These are phyloP conservation scores for Lavandula angustifolia DNA, from an alignment of 257 asterid species.

Conservation along the genomic window DNA sequence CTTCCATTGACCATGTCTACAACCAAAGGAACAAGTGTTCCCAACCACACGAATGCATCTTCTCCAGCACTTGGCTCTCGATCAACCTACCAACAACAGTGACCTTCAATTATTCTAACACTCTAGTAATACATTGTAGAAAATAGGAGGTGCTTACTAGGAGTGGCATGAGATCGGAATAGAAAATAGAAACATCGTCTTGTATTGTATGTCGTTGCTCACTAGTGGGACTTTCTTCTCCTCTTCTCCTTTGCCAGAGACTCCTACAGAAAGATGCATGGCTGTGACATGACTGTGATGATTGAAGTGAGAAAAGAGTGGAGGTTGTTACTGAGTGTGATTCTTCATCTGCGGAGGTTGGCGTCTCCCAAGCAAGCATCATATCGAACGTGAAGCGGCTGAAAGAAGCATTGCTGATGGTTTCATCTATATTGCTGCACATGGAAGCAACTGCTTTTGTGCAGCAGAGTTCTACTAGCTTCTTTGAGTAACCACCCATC, in stretches of 20 bases:
- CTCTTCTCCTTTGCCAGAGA: constrained; percentile 62
- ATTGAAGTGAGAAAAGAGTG: not conserved
- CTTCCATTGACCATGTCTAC: constrained; percentile 79
- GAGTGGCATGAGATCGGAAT: constrained; percentile 90
- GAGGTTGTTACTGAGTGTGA: constrained; percentile 40
- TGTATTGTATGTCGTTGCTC: constrained; percentile 42
- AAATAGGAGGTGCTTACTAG: constrained; percentile 51
- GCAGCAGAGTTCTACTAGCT: constrained; percentile 67
- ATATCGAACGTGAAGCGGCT: constrained; percentile 82
- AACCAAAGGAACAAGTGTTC: constrained; percentile 58
- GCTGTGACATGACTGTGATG: too few relatives aligned
- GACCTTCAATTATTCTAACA: not conserved
- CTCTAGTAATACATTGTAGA: not conserved
- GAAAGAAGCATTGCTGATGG: constrained; percentile 56
- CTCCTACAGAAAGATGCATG: constrained; percentile 45
- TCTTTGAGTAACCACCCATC: constrained; percentile 57
- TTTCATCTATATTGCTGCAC: constrained; percentile 53
- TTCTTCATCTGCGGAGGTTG: constrained; percentile 54
- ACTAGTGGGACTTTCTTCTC: constrained; percentile 40
- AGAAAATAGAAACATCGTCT: constrained; percentile 79
- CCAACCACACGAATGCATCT: constrained; percentile 81
- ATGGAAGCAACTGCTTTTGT: constrained; percentile 52
- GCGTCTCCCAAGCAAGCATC: constrained; percentile 95
- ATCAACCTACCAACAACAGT: constrained; percentile 55
- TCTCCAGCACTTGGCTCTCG: constrained; percentile 62